Percentiles rank a stretch among this genome's conserved stretches.
phyloP scores from a whole-genome alignment of 345 rosid species.

The Pseudoturritis turrita region DNA sequence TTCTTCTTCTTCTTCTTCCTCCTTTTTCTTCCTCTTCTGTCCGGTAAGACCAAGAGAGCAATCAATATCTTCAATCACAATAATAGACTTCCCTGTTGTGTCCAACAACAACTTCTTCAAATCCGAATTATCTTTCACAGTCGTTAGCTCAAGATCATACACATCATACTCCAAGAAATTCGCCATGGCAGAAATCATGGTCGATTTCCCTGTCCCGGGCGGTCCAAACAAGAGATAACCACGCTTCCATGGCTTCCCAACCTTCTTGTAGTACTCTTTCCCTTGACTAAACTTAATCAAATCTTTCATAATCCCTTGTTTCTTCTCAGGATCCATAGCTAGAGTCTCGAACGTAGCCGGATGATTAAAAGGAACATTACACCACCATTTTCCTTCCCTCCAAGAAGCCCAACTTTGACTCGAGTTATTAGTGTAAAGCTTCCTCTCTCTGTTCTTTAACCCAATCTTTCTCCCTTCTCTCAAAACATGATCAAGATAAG shows the following conservation, averaged over 20 bases:
- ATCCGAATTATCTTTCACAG: constrained; percentile 43
- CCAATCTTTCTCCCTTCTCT: constrained; percentile 35
- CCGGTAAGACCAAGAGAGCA: neutral
- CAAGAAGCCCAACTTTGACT: neutral
- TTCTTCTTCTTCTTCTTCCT: neutral
- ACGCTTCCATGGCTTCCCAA: constrained; percentile 69
- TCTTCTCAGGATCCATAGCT: constrained; percentile 52
- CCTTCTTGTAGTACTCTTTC: constrained; percentile 45
- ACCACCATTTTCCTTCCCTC: constrained; percentile 24
- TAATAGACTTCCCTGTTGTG: constrained; percentile 38
- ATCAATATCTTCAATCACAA: constrained; percentile 51
- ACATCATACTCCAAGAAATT: constrained; percentile 53
- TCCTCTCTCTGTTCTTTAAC: constrained; percentile 35
- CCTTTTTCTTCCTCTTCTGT: neutral
- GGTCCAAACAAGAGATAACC: too few species aligned
- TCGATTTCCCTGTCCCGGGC: constrained; percentile 56
- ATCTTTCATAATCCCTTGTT: constrained; percentile 43
- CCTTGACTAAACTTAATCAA: constrained; percentile 39
- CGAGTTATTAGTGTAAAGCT: constrained; percentile 40
- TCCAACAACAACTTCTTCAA: constrained; percentile 43
- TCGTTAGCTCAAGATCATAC: constrained; percentile 54
- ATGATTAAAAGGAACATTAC: constrained; percentile 34
- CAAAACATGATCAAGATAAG: constrained; percentile 36
- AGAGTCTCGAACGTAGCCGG: constrained; percentile 51
- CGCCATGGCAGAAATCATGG: constrained; percentile 56